Evolutionary conservation across 371 early-diverging fungal genomes (phyloP).

Genomic region (Actinomortierella ambigua): DNA sequence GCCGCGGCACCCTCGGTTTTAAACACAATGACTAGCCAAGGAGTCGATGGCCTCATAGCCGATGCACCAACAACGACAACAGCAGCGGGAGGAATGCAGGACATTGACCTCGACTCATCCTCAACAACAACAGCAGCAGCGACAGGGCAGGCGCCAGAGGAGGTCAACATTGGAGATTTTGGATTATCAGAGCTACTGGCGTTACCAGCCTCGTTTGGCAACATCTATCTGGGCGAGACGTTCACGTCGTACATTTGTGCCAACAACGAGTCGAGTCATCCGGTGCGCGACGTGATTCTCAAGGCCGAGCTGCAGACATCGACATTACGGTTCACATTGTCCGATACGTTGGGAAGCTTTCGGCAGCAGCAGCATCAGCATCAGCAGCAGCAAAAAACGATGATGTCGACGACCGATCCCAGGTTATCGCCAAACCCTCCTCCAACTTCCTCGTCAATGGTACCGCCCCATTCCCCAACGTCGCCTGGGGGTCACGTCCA

Average conservation of each 20-base stretch:
- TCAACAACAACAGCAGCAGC: constrained; percentile 10
- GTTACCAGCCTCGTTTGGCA: constrained; percentile 80
- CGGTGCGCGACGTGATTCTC: constrained; percentile 72
- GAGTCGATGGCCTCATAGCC: constrained; percentile 40
- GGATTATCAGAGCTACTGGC: constrained; percentile 69
- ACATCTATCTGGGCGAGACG: constrained; percentile 94
- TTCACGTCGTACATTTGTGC: constrained; percentile 87
- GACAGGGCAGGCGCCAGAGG: constrained; percentile 7
- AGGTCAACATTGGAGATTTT: constrained; percentile 60
- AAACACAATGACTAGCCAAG: constrained; percentile 21
- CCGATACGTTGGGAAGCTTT: constrained; percentile 57
- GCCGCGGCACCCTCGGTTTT: too few relatives aligned
- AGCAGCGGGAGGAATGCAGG: too few relatives aligned
- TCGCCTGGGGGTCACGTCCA: constrained; percentile 28
- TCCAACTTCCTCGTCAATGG: constrained; percentile 14
- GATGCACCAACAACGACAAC: too few relatives aligned
- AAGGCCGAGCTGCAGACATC: constrained; percentile 90
- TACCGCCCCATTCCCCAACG: constrained; percentile 5
- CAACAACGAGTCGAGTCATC: constrained; percentile 79
- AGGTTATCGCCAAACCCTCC: constrained; percentile 16
- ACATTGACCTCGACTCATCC: too few relatives aligned
- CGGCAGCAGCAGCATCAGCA: too few relatives aligned
- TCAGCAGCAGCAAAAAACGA: too few relatives aligned
- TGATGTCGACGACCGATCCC: too few relatives aligned
- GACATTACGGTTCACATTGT: constrained; percentile 72